Conservation (phyloP, 1,284 basidiomycete genomes). For the Sutorius eximius region DNA sequence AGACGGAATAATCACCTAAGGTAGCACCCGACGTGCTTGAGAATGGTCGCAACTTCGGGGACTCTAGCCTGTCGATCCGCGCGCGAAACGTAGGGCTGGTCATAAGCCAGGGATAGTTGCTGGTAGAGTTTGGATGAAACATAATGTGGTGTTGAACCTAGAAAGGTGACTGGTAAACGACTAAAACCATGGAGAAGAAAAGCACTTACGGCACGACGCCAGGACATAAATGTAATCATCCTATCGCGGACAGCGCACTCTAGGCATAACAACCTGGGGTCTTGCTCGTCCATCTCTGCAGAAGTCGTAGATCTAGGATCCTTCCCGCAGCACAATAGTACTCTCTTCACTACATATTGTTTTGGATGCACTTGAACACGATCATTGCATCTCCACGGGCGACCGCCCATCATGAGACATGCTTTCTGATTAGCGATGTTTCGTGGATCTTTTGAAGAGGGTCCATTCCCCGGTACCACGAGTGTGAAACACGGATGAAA, state of each 20-base stretch:
- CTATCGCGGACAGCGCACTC: conserved; percentile 14
- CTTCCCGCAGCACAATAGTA: conserved; percentile 23
- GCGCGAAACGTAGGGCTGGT: not conserved
- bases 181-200: not conserved
- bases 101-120: conserved; percentile 14
- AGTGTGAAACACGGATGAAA: conserved; percentile 33
- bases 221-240: conserved; percentile 18
- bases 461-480: conserved; percentile 4
- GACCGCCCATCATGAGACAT: conserved; percentile 25
- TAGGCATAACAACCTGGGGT: conserved; percentile 19
- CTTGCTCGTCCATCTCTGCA: conserved; percentile 29
- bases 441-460: conserved; percentile 23
- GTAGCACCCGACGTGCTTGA: not conserved
- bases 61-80: not conserved
- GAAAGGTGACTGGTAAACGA: not conserved
- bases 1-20: conserved; percentile 21
- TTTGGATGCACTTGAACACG: conserved; percentile 24
- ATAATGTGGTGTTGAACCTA: conserved; percentile 25
- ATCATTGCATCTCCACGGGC: conserved; percentile 36
- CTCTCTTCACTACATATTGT: conserved; percentile 14
- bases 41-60: not conserved
- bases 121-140: conserved; percentile 15
- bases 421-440: conserved; percentile 26
- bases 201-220: conserved; percentile 26
- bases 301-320: conserved; percentile 29